Percentiles rank a stretch among this genome's conserved stretches.
Evolutionary conservation across 805 yeast genomes (phyloP).

Genomic region (Ogataea kodamae): DNA sequence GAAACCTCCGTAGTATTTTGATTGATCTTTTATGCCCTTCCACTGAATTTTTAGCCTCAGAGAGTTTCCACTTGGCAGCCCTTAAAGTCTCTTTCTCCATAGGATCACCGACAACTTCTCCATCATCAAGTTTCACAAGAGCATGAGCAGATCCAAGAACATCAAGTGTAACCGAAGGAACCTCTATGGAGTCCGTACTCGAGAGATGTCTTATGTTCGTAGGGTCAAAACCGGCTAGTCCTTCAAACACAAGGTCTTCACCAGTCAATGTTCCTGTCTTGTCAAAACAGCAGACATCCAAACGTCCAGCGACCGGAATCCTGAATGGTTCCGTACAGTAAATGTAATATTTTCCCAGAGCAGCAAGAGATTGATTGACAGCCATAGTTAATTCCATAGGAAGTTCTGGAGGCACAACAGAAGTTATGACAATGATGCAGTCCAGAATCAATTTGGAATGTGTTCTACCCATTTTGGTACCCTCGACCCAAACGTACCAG

Average conservation of each 20-base stretch:
- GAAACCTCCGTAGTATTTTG: constrained; percentile 86
- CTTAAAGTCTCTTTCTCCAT: constrained; percentile 96
- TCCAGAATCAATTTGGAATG: constrained; percentile 91
- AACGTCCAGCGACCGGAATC: constrained; percentile 95
- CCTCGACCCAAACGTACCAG: constrained; percentile 98
- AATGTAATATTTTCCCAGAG: constrained; percentile 80
- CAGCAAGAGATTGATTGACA: constrained; percentile 85
- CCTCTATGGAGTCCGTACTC: constrained; percentile 47
- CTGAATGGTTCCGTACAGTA: constrained; percentile 98
- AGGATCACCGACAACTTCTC: constrained; percentile 98
- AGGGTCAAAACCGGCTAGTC: constrained; percentile 76
- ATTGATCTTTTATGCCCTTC: constrained; percentile 44
- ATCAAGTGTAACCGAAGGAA: constrained; percentile 63
- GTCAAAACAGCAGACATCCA: constrained; percentile 97
- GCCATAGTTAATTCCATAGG: constrained; percentile 99
- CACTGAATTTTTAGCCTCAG: constrained; percentile 63
- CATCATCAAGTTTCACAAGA: constrained; percentile 88
- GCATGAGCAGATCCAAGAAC: constrained; percentile 97
- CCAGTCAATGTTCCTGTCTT: constrained; percentile 98
- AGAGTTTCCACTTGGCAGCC: constrained; percentile 83
- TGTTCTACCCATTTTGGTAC: constrained; percentile 91
- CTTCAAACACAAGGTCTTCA: constrained; percentile 94
- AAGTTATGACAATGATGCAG: constrained; percentile 92
- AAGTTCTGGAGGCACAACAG: constrained; percentile 97
- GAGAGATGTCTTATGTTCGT: constrained; percentile 53